These are phyloP conservation scores for Pythium monospermum DNA, from an alignment of 352 stramenopile species.

Conservation along the genomic window DNA sequence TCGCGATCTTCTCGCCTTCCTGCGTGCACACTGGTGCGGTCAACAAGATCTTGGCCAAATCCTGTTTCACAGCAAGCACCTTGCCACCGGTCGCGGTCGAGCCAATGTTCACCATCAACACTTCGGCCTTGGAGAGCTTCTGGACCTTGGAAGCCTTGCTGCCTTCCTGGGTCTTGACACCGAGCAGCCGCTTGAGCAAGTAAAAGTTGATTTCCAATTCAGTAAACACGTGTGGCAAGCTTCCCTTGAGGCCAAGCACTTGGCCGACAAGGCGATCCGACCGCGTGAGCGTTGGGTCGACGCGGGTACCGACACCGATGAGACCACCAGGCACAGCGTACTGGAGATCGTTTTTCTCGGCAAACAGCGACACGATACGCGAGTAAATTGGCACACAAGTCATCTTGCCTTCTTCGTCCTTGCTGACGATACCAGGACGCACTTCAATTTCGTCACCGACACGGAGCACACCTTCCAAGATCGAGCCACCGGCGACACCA, in stretches of 20 bases:
- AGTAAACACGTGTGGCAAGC: conserved; percentile 98
- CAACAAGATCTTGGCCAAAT: conserved; percentile 98
- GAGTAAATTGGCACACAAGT: conserved; percentile 92
- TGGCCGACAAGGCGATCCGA: conserved; percentile 99
- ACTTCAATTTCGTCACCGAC: conserved; percentile 99
- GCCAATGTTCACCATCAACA: conserved; percentile 99
- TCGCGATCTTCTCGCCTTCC: conserved; percentile 99
- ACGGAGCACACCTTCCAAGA: conserved; percentile 96
- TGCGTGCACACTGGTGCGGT: conserved; percentile 99
- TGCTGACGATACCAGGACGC: conserved; percentile 98
- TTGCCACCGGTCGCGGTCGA: conserved; percentile 98
- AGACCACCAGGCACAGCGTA: conserved; percentile 98
- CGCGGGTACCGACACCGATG: conserved; percentile 99
- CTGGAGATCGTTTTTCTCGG: conserved; percentile 99
- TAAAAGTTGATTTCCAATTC: conserved; percentile 99
- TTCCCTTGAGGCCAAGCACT: conserved; percentile 95
- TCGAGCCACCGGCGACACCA: conserved; percentile 89
- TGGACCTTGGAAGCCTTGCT: conserved; percentile 99
- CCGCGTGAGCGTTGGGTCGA: conserved; percentile 98
- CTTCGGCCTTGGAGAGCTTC: conserved; percentile 98
- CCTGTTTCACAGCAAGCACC: conserved; percentile 93
- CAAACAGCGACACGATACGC: conserved; percentile 96
- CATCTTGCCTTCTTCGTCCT: conserved; percentile 96
- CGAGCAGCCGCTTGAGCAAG: conserved; percentile 97
- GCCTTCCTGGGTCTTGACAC: conserved; percentile 98